Base-by-base conservation (phyloP, 164 flowering plant species). In the Umbellularia californica region DNA sequence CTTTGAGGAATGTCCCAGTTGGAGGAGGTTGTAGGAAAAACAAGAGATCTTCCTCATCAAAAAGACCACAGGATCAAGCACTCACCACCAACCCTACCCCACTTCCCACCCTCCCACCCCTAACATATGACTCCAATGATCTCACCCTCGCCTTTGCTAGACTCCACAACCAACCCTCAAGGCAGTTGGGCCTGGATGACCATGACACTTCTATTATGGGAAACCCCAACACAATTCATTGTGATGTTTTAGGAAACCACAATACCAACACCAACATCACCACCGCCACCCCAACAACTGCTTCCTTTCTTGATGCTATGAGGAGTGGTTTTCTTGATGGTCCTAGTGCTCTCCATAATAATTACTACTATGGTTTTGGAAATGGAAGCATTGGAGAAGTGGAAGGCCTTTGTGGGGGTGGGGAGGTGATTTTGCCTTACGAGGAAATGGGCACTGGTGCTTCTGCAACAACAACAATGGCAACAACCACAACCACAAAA, bases 1-100 rank as follows among this genome's bases (percentile, higher is more conserved):
- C 98, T 0, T 78, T 94, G 50, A 83, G 99, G 67, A 93, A 93
- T 77, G 90, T 95, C 65, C 99, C 99, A 0, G 97, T 95, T 0
- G 98, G 98, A n/a, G 98, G 98, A 35, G 98, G 97, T 0, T 91
- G 94, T 83, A 77, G 98, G 81, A 95, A 90, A 82, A 93, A 90
- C 90, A 89, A 86, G 60, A 86, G 95, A 70, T 82, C 90, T 11
- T 83, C 84, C 23, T 79, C 89, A 24, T 79, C 89, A 30, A 88
- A 80, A 69, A 84, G 79, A 68, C 19, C 75, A 28, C 87, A 85
- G 55, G 78, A 81, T 30, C 90, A 79, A 52, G 63, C 71, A 65
- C 71, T 80, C 66, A 74, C 76, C 67, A 79, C 79, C 67, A 83
- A 79, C 79, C 80, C 84, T 25, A 50, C 24, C 68, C 69, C 51